Conservation (phyloP, 345 rosid genomes). For the Sonneratia alba region DNA sequence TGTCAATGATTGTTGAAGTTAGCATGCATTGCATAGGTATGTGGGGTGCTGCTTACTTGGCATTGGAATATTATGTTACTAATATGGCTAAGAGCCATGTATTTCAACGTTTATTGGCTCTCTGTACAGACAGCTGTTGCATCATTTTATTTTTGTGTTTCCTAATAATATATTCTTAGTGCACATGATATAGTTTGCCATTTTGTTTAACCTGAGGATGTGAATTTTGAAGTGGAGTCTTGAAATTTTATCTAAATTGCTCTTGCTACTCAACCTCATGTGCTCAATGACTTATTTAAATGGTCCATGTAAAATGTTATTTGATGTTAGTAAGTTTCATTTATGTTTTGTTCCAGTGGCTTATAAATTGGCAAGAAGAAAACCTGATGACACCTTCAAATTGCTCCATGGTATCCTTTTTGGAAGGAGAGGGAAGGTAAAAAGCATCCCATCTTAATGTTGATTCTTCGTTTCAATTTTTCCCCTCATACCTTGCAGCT, state of each 20-base stretch:
- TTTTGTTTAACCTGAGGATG: too few species aligned
- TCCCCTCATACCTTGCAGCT: neutral
- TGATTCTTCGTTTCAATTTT: neutral
- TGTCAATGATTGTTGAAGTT: neutral
- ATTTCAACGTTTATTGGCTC: neutral
- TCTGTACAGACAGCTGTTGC: neutral
- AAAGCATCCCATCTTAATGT: constrained; percentile 3
- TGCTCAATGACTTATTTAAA: too few species aligned
- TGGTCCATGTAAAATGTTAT: neutral
- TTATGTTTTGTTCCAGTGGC: constrained; percentile 49
- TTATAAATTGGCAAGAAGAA: constrained; percentile 65
- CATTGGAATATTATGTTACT: neutral
- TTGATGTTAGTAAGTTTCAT: neutral
- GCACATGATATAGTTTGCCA: neutral
- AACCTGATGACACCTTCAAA: constrained; percentile 68
- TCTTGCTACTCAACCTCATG: too few species aligned
- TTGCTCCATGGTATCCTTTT: constrained; percentile 64
- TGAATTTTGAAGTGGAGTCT: too few species aligned
- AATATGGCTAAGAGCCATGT: neutral
- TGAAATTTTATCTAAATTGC: too few species aligned
- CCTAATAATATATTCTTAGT: neutral
- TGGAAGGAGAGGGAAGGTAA: constrained; percentile 86
- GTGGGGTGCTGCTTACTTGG: neutral
- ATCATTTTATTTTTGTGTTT: neutral
- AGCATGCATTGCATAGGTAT: neutral